Evolutionary conservation across 148 eudicot genomes (phyloP).

Genomic region (Polygonum maritimum): DNA sequence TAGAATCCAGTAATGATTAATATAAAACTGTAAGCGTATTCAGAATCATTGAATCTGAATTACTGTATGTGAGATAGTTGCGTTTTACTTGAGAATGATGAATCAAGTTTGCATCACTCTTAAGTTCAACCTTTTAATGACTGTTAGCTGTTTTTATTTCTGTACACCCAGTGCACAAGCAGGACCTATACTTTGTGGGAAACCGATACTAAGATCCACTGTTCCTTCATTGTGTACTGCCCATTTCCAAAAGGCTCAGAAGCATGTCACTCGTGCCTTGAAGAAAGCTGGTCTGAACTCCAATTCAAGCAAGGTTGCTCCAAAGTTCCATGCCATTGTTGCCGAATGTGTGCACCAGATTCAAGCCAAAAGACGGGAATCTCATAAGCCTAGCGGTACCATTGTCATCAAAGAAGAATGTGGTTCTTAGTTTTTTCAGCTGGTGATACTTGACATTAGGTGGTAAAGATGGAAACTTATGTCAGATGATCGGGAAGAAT

Average conservation of each 20-base stretch:
- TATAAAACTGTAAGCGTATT: background rate
- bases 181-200: conserved; percentile 49
- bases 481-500: background rate
- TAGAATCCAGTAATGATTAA: background rate
- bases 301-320: conserved; percentile 43
- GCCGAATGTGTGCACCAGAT: conserved; percentile 38
- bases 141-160: background rate
- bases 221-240: conserved; percentile 33
- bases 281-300: conserved; percentile 42
- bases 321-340: conserved; percentile 38
- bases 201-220: conserved; percentile 34
- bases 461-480: background rate
- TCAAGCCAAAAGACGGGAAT: conserved; percentile 35
- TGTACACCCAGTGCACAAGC: conserved; percentile 28
- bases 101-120: background rate
- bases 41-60: background rate
- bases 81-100: background rate
- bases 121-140: background rate
- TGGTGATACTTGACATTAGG: background rate
- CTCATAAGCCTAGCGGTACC: conserved; percentile 17
- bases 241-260: conserved; percentile 42
- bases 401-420: conserved; percentile 23
- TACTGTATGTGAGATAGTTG: background rate
- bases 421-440: background rate
- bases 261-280: conserved; percentile 34